Percentiles rank a stretch among this genome's conserved stretches.
Evolutionary conservation across 345 rosid species (phyloP).

Genomic region (Atalantia buxifolia): DNA sequence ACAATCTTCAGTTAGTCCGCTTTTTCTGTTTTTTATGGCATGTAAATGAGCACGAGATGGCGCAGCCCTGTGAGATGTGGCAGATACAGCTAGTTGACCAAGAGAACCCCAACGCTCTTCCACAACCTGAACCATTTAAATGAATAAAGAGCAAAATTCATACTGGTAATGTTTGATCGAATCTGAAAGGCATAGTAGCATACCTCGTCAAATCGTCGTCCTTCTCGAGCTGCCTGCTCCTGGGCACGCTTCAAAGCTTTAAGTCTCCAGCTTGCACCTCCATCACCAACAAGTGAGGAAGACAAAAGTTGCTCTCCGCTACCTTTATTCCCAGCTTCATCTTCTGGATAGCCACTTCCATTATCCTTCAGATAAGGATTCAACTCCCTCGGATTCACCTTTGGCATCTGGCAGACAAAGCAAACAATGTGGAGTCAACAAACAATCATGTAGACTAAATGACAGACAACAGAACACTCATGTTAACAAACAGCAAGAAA

Average conservation of each 20-base stretch:
- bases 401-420: constrained; percentile 32
- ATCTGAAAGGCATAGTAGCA: constrained; percentile 6
- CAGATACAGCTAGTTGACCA: constrained; percentile 70
- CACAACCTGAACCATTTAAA: constrained; percentile 57
- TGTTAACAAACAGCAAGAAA: not conserved
- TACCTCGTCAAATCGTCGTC: constrained; percentile 64
- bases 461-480: not conserved
- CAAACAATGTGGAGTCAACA: not conserved
- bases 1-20: constrained; percentile 33
- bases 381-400: constrained; percentile 69
- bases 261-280: constrained; percentile 96
- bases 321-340: constrained; percentile 40
- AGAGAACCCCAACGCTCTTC: constrained; percentile 80
- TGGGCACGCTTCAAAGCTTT: constrained; percentile 84
- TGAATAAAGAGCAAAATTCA: constrained; percentile 12
- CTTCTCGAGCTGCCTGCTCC: constrained; percentile 93
- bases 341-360: constrained; percentile 86
- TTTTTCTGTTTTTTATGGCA: constrained; percentile 69
- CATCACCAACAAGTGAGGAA: constrained; percentile 78
- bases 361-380: constrained; percentile 77
- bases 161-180: not conserved
- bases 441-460: not conserved
- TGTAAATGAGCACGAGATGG: constrained; percentile 85
- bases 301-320: constrained; percentile 40
- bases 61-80: constrained; percentile 64